A percentile compares a stretch with the other conserved stretches of the same genome.
Evolutionary conservation across 129 eudicot species (phyloP).

Genomic region (Chrysanthemum seticuspe): DNA sequence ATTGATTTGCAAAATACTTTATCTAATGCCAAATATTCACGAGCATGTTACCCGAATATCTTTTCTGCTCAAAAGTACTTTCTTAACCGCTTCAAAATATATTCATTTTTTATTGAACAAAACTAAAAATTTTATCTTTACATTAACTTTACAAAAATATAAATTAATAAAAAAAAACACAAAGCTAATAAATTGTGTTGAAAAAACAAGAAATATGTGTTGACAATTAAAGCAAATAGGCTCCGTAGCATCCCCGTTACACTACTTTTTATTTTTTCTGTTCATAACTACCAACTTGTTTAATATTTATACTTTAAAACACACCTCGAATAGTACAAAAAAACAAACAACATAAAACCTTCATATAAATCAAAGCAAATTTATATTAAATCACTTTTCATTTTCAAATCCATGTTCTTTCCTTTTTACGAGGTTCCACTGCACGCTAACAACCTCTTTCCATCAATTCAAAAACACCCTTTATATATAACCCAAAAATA

Average conservation of each 20-base stretch:
- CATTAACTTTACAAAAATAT: no score
- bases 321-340: slow-evolving; percentile 8
- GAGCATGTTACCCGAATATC: no score
- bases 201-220: slow-evolving; percentile 36
- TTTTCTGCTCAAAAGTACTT: no score
- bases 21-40: no score
- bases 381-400: slow-evolving; percentile 24
- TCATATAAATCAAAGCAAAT: slow-evolving; percentile 15
- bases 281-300: not conserved
- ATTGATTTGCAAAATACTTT: no score
- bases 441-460: slow-evolving; percentile 22
- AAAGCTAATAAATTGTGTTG: not conserved
- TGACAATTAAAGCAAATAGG: slow-evolving; percentile 32
- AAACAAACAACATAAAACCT: slow-evolving; percentile 36
- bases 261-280: slow-evolving; percentile 22
- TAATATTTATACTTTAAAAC: slow-evolving; percentile 17
- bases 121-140: no score
- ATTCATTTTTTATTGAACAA: no score
- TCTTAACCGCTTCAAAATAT: no score
- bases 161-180: no score
- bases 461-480: not conserved
- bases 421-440: slow-evolving; percentile 55
- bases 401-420: slow-evolving; percentile 51
- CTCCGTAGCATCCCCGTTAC: slow-evolving; percentile 35
- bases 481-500: not conserved